Conservation (phyloP, 2,329 filamentous ascomycete genomes). For the Phyllosticta citriasiana region DNA sequence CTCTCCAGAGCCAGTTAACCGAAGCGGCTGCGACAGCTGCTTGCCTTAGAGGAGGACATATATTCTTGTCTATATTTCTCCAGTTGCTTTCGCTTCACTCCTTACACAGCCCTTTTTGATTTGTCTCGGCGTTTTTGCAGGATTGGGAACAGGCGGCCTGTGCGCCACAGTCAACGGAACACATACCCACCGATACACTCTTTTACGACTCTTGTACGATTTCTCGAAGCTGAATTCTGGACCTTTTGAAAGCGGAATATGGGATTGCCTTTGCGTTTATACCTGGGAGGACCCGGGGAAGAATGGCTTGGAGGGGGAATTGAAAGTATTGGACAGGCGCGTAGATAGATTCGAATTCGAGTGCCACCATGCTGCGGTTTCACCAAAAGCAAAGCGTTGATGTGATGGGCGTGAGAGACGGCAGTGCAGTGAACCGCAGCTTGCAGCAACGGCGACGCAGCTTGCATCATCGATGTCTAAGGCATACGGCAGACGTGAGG, state of each 20-base stretch:
- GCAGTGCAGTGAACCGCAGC: no score
- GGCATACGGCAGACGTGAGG: not conserved
- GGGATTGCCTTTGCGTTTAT: not conserved
- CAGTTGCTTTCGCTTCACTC: not conserved
- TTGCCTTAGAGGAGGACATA: not conserved
- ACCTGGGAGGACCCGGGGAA: not conserved
- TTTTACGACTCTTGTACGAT: slow-evolving; percentile 1
- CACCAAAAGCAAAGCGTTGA: not conserved
- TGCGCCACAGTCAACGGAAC: not conserved
- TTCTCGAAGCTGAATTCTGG: not conserved
- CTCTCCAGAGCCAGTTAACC: not conserved
- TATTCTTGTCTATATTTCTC: not conserved
- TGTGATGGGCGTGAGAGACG: not conserved
- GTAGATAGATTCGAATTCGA: not conserved
- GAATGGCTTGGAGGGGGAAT: not conserved
- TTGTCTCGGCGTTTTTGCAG: not conserved
- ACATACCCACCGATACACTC: not conserved
- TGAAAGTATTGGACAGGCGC: not conserved
- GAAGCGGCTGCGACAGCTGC: not conserved
- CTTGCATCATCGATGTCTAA: not conserved
- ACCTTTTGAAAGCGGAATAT: no score
- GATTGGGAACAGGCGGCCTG: not conserved
- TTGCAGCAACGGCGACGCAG: not conserved
- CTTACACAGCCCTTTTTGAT: not conserved
- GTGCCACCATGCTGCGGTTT: not conserved